Evolutionary conservation across 345 rosid genomes (phyloP), one percentile per base, ranked within the genome.

Genomic region (Eucalyptus paniculata): DNA sequence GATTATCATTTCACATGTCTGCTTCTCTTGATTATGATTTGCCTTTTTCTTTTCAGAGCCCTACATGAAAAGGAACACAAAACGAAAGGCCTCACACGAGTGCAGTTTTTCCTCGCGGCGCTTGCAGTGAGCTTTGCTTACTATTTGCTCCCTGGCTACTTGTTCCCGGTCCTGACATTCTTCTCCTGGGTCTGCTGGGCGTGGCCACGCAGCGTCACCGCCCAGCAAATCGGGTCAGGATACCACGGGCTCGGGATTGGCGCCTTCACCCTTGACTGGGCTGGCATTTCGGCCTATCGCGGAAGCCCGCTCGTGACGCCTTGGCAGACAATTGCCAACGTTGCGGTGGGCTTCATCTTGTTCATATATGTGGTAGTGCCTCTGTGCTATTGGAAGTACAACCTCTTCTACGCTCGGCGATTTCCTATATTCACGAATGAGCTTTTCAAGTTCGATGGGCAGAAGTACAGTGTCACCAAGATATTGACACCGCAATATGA

Each of bases 141-240:
- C 92, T 97, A 95, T 87, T 92, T 95, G 12, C 89, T 98, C 87
- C 99, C 99, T 0, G 98, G 99, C 85, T 98, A 96, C 89, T 90
- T 98, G 47, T 93, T 96, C 93, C 96, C 97, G 28, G 93, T 96
- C 87, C 91, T 98, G 91, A 95, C 99, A 24, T 96, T 96, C 94
- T 95, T 97, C 95, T 97, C 99, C 24, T 96, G 98, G 97, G 96
- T 94, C 30, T 98, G 99, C 90, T 95, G 97, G 98, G 95, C 87
- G 56, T 96, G 97, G 97, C 98, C 98, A 13, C 87, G 86, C 69
- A 95, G 93, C 89, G 94, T 97, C 92, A 97, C 99, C 49, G 99
- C 99, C 47, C 99, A 97, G 90, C 99, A 98, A 87, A 89, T 98
- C 28, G 99, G 99, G 21, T 98, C 99, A 6, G 99, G 98, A 16